Evolutionary conservation across 1,284 basidiomycete species (phyloP), one percentile per base, ranked within the genome.

Genomic region (Coniophora puteana): DNA sequence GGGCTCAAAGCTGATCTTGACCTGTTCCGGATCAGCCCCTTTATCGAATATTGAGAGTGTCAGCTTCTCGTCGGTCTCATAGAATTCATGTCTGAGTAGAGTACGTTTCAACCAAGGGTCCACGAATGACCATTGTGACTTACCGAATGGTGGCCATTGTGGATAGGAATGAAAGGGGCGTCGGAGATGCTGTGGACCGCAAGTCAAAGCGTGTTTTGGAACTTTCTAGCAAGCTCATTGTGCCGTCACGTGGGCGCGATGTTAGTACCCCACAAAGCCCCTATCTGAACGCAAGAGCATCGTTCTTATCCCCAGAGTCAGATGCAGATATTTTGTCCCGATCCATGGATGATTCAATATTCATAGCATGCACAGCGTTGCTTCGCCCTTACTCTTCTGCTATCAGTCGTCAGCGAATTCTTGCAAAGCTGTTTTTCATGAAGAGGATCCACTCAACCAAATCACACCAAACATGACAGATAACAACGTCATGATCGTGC

Each of bases 41-140:
- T 82, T 80, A 65, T 93, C 80, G 57, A 92, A 93, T 51, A 93
- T 67, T 38, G 85, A 83, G 52, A 93, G 59, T 10, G 73, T 89
- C 43, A 93, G 58, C 47, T 66, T 73, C 41, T 87, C 80, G 46
- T 90, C 84, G 3, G 82, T 85, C 64, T 93, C 90, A 63, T 93
- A 93, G 63, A 87, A 93, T 61, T 92, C 89, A 66, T 93, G 80
- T 61, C 90, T 92, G 26, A 16, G n/a, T 29, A 43, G 25, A 25
- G n/a, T 38, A 17, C 27, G 26, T 27, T 27, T 27, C 8, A 27
- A 27, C 10, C 8, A 8, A 8, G n/a, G 26, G 10, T 10, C n/a
- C 10, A 27, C n/a, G 26, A n/a, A n/a, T 27, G 8, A 27, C 26
- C 26, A 24, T 16, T 11, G 17, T 14, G 27, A 32, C 49, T 14